Evolutionary conservation across 768 basidiomycete genomes (phyloP), one percentile per base, ranked within the genome.

Genomic region (Psilocybe cyanescens): DNA sequence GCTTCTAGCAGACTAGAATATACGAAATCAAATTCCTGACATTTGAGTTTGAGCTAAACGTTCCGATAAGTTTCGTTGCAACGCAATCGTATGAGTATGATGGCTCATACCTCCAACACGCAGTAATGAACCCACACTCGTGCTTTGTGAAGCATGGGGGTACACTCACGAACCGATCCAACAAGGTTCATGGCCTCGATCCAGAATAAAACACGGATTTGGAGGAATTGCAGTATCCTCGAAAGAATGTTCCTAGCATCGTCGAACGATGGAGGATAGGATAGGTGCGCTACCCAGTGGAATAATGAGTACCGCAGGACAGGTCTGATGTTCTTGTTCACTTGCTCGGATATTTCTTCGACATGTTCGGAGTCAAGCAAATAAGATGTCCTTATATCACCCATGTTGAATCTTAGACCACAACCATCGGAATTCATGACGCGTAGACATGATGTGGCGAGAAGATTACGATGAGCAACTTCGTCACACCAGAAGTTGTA

Each of bases 151-250:
- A 68, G 65, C 61, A 68, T 67, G 1, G 58, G 28, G 46, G 39
- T 50, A 60, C 70, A 68, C 19, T 51, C 57, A 48, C 16, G 16
- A 14, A 45, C 16, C 0, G 45, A 62, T 11, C 60, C 57, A 12
- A 70, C 59, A 6, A 71, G 65, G 52, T 70, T 70, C 71, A 71
- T 71, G n/a, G 66, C 65, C 56, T 71, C 69, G 31, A 70, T 70
- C 71, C 69, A 71, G 57, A 71, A 68, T 3, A 71, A 60, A 3
- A 66, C 61, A 50, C 49, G 61, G 30, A 71, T 30, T 31, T 37
- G 30, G 29, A 69, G 58, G 12, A 70, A 67, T 0, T 68, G 19
- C 11, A 49, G 7, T 24, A 66, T 58, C 19, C n/a, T 30, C 8
- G 14, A 30, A 48, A 39, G 29, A n/a, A 59, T 61, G 49, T 33